Base-by-base conservation (phyloP, 2,329 filamentous ascomycete genomes). In the Penicillium sumatraense region DNA sequence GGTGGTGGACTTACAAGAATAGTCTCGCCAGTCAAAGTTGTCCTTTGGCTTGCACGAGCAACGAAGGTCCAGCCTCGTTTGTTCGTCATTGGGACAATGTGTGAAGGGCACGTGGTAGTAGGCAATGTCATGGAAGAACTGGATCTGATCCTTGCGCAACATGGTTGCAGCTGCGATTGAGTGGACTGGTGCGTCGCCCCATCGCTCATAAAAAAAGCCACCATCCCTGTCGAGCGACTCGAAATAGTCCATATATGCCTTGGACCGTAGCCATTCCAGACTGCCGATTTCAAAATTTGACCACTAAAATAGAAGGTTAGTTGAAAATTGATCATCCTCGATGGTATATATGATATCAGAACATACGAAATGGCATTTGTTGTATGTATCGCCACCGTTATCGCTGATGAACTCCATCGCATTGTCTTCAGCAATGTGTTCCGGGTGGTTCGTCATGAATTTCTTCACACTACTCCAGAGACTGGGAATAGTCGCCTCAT, bases 1-100 rank as follows among this genome's bases (percentile, higher is more conserved):
- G 18, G 16, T n/a, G 20, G 58, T 18, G 20, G 58, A 81, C 90
- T 81, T 85, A 96, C 93, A 98, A 73, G 91, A 96, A 75, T 97
- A 98, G 49, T 90, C 90, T 77, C 96, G 97, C 96, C 96, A 99
- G 78, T 99, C 95, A 81, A 99, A 99, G 81, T 99, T 99, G 57
- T 98, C 90, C 69, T 89, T 88, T 7, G 95, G 93, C 71, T 99
- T 92, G 79, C 95, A 99, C 76, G 93, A 89, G 76, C 95, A 99
- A 73, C 90, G 93, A 64, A 93, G 86, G 63, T 96, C 89, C 52
- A 93, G 75, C 62, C 93, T 86, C 51, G 84, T 86, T 78, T 96
- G 84, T 77, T 98, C 91, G 51, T 89, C 90, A 0, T 92, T 96
- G 2, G 95, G 95, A 76, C 95, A 99, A 77, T 99, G 95, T 4